Evolutionary conservation across 2,329 filamentous ascomycete species (phyloP), one percentile per base, ranked within the genome.

Genomic region (Clarireedia sp.): DNA sequence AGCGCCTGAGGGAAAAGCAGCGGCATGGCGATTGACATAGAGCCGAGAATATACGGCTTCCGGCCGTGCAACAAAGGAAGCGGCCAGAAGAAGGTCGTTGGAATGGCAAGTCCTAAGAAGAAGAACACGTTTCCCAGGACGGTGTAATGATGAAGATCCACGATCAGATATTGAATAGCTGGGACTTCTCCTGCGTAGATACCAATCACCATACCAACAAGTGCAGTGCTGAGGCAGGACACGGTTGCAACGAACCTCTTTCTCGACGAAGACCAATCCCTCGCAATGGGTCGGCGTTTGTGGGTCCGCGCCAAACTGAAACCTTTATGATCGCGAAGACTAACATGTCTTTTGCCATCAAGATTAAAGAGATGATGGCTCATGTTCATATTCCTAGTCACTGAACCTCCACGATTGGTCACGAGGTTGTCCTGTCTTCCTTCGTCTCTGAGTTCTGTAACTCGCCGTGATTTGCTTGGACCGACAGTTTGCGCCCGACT

Each of bases 101-200:
- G 81, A 40, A 90, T 69, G 0, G 85, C 85, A 59, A 91, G 75
- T 8, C 86, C 86, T 33, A 86, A 65, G 66, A 87, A 91, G 52
- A 90, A 78, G 24, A 82, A 78, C 16, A 87, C 85, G 62, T 91
- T 91, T 3, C 88, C 88, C 37, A 89, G 74, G 26, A 90, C 82
- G 1, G 82, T 78, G 57, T 80, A 76, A 63, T 89, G 86, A 45
- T 80, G 72, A 58, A 83, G 76, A 63, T 90, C 86, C 23, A 82
- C 82, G 60, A 91, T 80, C 63, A 83, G 84, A 67, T 90, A 90
- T 66, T 90, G 87, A 24, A 91, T 88, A 3, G 83, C 81, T n/a
- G 87, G 86, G 0, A 90, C 86, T 62, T 90, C 78, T 3, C 87
- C 88, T 54, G 86, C 84, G 67, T 90, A 92, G 21, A 90, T 86